These are phyloP conservation scores for Morella rubra DNA, from an alignment of 306 rosid species.

Conservation along the genomic window DNA sequence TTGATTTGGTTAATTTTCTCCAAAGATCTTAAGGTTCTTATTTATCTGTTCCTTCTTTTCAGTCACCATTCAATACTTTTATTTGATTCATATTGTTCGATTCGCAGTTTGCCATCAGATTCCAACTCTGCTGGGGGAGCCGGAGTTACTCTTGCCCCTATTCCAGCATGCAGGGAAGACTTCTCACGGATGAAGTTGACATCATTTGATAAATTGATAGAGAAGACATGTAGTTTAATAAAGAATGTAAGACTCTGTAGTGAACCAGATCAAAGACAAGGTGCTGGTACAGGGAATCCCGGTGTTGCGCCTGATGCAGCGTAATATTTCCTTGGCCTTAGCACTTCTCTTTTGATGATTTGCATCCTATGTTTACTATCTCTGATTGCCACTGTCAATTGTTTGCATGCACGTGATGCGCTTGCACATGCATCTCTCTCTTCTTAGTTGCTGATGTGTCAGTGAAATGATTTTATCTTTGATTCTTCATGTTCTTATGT, in stretches of 20 bases:
- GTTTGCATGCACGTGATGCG: not conserved
- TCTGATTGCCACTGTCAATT: conserved; percentile 7
- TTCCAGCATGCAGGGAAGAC: conserved; percentile 90
- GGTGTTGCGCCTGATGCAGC: conserved; percentile 94
- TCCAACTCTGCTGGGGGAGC: conserved; percentile 39
- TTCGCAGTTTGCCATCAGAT: conserved; percentile 51
- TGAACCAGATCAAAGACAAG: conserved; percentile 78
- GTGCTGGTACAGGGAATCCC: conserved; percentile 62
- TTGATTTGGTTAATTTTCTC: not conserved
- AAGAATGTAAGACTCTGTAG: conserved; percentile 77
- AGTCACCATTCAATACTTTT: not conserved
- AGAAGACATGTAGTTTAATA: conserved; percentile 75
- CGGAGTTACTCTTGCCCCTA: conserved; percentile 53
- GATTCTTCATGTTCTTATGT: too few species aligned
- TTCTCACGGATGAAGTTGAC: conserved; percentile 79
- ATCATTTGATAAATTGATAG: conserved; percentile 86
- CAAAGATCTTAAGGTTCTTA: not conserved
- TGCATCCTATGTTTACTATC: conserved; percentile 11
- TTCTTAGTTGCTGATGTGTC: not conserved
- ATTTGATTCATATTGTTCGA: conserved; percentile 6
- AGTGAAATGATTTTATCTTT: not conserved
- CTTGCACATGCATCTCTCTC: not conserved
- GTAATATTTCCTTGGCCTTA: conserved; percentile 48
- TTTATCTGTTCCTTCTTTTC: conserved; percentile 8
- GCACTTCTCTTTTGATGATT: conserved; percentile 23